Base-by-base conservation (phyloP, 768 basidiomycete species). In the Hypholoma sublateritium region DNA sequence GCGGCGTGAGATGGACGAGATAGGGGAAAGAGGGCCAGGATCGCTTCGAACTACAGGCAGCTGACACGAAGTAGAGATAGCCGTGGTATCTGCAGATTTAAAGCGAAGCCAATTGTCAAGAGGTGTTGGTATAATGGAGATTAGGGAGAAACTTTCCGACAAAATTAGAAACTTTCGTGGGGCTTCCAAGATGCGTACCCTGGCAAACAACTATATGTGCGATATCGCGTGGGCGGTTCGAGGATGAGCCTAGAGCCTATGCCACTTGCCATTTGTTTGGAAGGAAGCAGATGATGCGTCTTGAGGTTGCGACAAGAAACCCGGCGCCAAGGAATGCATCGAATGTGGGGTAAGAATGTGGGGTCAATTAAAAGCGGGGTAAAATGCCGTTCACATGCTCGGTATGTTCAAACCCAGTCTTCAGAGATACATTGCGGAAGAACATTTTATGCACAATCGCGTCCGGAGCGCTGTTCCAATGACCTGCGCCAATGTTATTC, bases 31-130 rank as follows among this genome's bases (percentile, higher is more conserved):
- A 52, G 47, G 32, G 11, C 13, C 35, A 24, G 56, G 48, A 55
- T 48, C 50, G 58, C 32, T 53, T 60, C n/a, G 59, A 65, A 55
- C 56, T 52, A 42, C 55, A 59, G 22, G 24, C 63, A 65, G 64
- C 57, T 65, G 64, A 65, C 61, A 45, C 32, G 5, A 42, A 25
- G 53, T 47, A 43, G 46, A 59, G 53, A 65, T 54, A 57, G 52
- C 45, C 59, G 53, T 62, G 61, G 59, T 57, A 54, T 50, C 43
- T 47, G 48, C 32, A 52, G 55, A 57, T 59, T 59, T 44, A 22
- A 48, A 46, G 50, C 42, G 32, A 44, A 36, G 43, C 14, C 43
- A 45, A 53, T 50, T n/a, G 24, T 53, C 50, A 52, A 51, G 48
- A 55, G 45, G 37, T 11, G 21, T 44, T 50, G 44, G 52, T 34